Evolutionary conservation across 2,329 filamentous ascomycete species (phyloP).

Genomic region (Nectriaceae sp.): DNA sequence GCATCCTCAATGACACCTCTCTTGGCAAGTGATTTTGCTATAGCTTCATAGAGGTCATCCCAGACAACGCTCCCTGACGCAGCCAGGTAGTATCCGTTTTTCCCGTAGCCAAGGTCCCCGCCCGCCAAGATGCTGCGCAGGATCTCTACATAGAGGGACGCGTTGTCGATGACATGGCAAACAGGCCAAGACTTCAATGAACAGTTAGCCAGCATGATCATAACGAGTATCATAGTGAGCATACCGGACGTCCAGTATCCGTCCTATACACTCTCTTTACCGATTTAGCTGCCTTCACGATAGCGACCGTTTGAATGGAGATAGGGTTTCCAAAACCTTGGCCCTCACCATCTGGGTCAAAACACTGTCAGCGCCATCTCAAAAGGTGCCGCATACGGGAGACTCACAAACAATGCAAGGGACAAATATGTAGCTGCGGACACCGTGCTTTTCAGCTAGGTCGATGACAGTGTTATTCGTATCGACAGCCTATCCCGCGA

Average conservation of each 20-base stretch:
- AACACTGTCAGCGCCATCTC: background rate
- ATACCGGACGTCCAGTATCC: slow-evolving; percentile 7
- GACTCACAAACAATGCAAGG: slow-evolving; percentile 53
- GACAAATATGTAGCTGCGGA: slow-evolving; percentile 53
- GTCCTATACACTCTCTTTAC: slow-evolving; percentile 7
- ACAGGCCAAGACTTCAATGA: slow-evolving; percentile 50
- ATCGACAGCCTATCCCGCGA: slow-evolving; percentile 36
- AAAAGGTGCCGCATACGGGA: too few species aligned
- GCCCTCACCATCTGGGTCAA: slow-evolving; percentile 12
- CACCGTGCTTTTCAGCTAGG: slow-evolving; percentile 40
- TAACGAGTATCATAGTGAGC: background rate
- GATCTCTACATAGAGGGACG: slow-evolving; percentile 46
- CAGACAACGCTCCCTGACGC: slow-evolving; percentile 49
- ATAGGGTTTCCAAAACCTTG: slow-evolving; percentile 12
- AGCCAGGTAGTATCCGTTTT: slow-evolving; percentile 52
- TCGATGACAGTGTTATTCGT: slow-evolving; percentile 48
- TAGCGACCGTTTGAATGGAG: slow-evolving; percentile 12
- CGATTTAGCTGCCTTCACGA: slow-evolving; percentile 11
- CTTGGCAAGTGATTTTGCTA: slow-evolving; percentile 44
- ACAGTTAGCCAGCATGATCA: background rate
- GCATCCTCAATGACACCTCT: slow-evolving; percentile 40
- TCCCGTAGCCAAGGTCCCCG: slow-evolving; percentile 39
- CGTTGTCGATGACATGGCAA: slow-evolving; percentile 51
- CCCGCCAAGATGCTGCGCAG: slow-evolving; percentile 45
- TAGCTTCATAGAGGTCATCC: slow-evolving; percentile 50